Percentiles rank a stretch among this genome's conserved stretches.
These are phyloP conservation scores for Gryganskiella cystojenkinii DNA, from an alignment of 192 early-diverging fungal species.

Conservation along the genomic window DNA sequence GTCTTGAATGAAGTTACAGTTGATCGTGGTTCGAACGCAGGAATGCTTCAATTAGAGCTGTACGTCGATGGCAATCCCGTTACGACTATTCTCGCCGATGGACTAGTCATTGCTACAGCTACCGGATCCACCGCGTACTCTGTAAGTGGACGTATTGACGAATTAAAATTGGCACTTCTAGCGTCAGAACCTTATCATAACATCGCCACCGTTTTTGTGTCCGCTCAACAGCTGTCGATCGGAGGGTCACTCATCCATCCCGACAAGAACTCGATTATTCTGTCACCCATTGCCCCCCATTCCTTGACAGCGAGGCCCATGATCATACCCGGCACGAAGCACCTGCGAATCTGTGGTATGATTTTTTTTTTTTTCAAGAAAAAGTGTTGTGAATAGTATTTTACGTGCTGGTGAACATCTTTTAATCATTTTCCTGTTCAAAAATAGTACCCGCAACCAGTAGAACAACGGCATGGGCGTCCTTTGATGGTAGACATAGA, in stretches of 20 bases:
- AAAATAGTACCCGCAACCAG: conserved; percentile 33
- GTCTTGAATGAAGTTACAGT: conserved; percentile 95
- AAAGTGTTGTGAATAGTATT: background rate
- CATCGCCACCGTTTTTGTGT: background rate
- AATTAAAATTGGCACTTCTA: conserved; percentile 4
- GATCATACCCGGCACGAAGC: conserved; percentile 89
- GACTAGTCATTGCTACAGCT: conserved; percentile 92
- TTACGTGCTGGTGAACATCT: background rate
- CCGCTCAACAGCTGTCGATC: conserved; percentile 85
- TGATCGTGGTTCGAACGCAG: conserved; percentile 91
- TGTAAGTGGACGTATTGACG: conserved; percentile 51
- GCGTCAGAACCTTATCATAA: background rate
- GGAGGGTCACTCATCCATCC: conserved; percentile 96
- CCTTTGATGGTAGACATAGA: conserved; percentile 92
- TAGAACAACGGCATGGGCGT: conserved; percentile 87
- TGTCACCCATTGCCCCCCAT: conserved; percentile 92
- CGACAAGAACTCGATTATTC: conserved; percentile 86
- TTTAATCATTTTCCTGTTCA: background rate
- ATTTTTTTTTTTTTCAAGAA: background rate
- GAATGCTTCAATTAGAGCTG: conserved; percentile 83
- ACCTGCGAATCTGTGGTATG: conserved; percentile 74
- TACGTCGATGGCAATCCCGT: conserved; percentile 82
- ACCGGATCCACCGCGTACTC: conserved; percentile 92
- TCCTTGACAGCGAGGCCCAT: conserved; percentile 94
- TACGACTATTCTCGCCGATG: conserved; percentile 96